Conservation (phyloP, 768 basidiomycete genomes). For the Coprinellus aureogranulatus region DNA sequence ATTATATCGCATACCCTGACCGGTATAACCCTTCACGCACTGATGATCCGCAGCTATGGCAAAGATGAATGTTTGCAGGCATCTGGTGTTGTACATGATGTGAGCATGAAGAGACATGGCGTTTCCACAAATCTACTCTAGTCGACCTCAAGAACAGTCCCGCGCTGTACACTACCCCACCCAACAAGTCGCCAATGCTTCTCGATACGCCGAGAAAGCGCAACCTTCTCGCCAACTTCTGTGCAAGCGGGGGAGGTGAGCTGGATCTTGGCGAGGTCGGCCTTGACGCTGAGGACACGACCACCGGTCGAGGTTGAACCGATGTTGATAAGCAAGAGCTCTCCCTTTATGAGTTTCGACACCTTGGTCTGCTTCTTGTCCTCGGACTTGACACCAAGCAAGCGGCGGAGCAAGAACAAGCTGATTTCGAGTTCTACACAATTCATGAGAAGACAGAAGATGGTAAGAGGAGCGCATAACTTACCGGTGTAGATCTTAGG, state of each 20-base stretch:
- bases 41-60: not conserved
- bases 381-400: slow-evolving; percentile 97
- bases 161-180: slow-evolving; percentile 82
- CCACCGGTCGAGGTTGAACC: slow-evolving; percentile 97
- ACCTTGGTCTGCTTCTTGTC: slow-evolving; percentile 99
- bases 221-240: slow-evolving; percentile 97
- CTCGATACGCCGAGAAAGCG: slow-evolving; percentile 89
- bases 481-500: slow-evolving; percentile 89
- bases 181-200: slow-evolving; percentile 97
- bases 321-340: slow-evolving; percentile 94
- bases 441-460: slow-evolving; percentile 2
- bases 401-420: slow-evolving; percentile 89
- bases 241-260: slow-evolving; percentile 94
- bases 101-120: not conserved
- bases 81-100: not conserved
- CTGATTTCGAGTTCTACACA: slow-evolving; percentile 81
- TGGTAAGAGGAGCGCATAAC: slow-evolving; percentile 2
- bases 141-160: slow-evolving; percentile 79
- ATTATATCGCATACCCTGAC: not conserved
- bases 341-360: slow-evolving; percentile 86
- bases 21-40: not conserved
- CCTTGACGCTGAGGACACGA: slow-evolving; percentile 90
- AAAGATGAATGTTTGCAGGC: not conserved
- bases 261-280: slow-evolving; percentile 91
- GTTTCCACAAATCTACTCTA: slow-evolving; percentile 28